phyloP scores from a whole-genome alignment of 129 eudicot species.

The Sambucus nigra region DNA sequence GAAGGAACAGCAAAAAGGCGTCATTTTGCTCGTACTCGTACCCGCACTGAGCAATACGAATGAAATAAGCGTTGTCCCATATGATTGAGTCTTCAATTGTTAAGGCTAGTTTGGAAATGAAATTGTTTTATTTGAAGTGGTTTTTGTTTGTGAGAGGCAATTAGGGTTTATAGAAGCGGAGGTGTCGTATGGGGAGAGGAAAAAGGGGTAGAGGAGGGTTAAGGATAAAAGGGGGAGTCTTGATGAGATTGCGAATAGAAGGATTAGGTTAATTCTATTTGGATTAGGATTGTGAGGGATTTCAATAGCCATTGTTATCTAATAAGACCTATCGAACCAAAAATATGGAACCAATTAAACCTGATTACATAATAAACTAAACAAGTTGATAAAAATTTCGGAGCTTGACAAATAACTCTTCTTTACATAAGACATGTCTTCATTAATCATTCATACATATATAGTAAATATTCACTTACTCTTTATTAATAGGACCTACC shows the following conservation, averaged over 20 bases:
- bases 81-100: slow-evolving; percentile 58
- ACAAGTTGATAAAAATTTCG: too few species aligned
- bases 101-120: slow-evolving; percentile 38
- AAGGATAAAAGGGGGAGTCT: slow-evolving; percentile 39
- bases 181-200: slow-evolving; percentile 66
- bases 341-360: too few species aligned
- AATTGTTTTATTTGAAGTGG: slow-evolving; percentile 6
- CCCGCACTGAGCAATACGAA: slow-evolving; percentile 68
- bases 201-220: slow-evolving; percentile 50
- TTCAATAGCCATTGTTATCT: too few species aligned
- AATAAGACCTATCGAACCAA: too few species aligned
- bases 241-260: slow-evolving; percentile 45
- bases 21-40: slow-evolving; percentile 85
- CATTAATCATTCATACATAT: too few species aligned
- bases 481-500: too few species aligned
- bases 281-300: too few species aligned
- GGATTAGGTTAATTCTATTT: too few species aligned
- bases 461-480: too few species aligned
- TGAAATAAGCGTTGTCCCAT: slow-evolving; percentile 82
- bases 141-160: slow-evolving; percentile 48
- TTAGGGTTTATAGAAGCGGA: slow-evolving; percentile 71
- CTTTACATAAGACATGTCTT: too few species aligned
- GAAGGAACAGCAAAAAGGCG: slow-evolving; percentile 77
- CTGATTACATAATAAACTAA: too few species aligned
- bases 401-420: too few species aligned